Conservation (phyloP, 1,139 yeast species). For the Scheffersomyces illinoinensis region DNA sequence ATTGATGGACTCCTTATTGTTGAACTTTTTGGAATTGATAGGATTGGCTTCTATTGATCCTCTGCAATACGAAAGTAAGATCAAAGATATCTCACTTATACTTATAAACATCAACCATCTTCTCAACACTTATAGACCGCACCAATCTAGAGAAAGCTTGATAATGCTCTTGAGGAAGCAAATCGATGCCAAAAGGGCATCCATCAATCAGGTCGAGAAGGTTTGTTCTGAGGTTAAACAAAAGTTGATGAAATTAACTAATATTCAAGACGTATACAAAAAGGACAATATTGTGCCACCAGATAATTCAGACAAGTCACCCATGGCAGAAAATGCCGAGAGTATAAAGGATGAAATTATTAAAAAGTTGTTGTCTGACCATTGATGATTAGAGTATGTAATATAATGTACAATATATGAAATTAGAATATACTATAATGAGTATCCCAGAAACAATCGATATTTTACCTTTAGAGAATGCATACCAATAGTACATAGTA, state of each 20-base stretch:
- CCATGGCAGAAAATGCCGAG: background rate
- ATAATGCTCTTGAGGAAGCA: constrained; percentile 69
- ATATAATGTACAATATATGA: background rate
- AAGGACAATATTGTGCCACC: background rate
- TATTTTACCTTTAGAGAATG: no score
- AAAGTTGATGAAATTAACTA: constrained; percentile 33
- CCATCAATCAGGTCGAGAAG: constrained; percentile 51
- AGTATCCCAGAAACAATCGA: no score
- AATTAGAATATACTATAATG: background rate
- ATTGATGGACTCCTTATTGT: constrained; percentile 64
- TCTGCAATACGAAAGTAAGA: constrained; percentile 59
- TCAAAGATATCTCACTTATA: constrained; percentile 72
- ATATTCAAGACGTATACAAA: background rate
- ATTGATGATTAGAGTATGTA: background rate
- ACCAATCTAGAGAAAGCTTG: constrained; percentile 81
- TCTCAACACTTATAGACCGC: constrained; percentile 83
- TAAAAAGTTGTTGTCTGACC: background rate
- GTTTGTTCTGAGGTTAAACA: constrained; percentile 46
- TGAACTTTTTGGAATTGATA: constrained; percentile 71
- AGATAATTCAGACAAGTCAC: background rate
- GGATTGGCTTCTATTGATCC: constrained; percentile 76
- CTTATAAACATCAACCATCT: constrained; percentile 82
- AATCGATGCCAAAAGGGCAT: constrained; percentile 52
- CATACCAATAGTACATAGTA: background rate
- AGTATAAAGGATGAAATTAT: background rate